A percentile compares a stretch with the other conserved stretches of the same genome.
These are phyloP conservation scores for Gaeumannomyces tritici DNA, from an alignment of 2,329 filamentous ascomycete species.

Conservation along the genomic window DNA sequence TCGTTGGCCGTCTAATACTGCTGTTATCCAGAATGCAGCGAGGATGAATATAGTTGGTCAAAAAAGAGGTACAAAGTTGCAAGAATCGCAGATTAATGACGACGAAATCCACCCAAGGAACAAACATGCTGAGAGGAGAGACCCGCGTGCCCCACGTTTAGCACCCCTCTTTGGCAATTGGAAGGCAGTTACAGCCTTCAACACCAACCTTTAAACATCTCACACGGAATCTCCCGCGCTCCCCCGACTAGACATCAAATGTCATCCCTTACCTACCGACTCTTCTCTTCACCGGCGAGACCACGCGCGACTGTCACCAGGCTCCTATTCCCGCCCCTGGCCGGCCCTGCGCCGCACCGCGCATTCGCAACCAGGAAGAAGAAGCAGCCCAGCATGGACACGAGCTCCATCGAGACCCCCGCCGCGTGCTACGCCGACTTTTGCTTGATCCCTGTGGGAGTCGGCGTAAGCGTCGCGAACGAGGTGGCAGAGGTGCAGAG, in stretches of 20 bases:
- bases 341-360: no score
- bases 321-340: no score
- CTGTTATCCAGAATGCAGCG: not conserved
- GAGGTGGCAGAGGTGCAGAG: conserved; percentile 86
- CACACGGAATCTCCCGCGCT: not conserved
- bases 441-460: conserved; percentile 67
- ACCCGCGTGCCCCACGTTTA: no score
- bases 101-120: not conserved
- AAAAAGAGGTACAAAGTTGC: not conserved
- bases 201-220: not conserved
- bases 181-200: no score
- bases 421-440: conserved; percentile 78
- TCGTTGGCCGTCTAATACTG: not conserved
- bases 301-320: not conserved
- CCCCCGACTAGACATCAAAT: not conserved
- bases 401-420: conserved; percentile 52
- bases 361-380: not conserved
- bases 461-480: conserved; percentile 57
- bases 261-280: not conserved
- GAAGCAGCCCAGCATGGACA: conserved; percentile 22
- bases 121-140: not conserved
- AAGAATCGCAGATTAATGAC: not conserved
- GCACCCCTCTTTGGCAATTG: not conserved
- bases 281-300: not conserved
- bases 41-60: no score